Base-by-base conservation (phyloP, 371 early-diverging fungal genomes). In the Syncephalis fuscata region DNA sequence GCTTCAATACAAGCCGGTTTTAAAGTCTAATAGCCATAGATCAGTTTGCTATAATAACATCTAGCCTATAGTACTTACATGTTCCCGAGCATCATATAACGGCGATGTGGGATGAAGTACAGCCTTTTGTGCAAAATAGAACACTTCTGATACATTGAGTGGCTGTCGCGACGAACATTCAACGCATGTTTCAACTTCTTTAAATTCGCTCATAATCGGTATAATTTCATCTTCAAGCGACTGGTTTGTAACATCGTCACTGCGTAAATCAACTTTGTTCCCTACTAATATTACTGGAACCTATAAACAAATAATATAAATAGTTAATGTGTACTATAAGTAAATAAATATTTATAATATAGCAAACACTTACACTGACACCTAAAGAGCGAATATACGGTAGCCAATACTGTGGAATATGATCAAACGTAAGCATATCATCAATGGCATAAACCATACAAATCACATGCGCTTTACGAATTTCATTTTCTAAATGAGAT, bases 121-220 rank as follows among this genome's bases (percentile, higher is more conserved):
- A 1, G 95, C 94, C 62, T 93, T 92, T 69, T 92, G 93, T 1
- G 94, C 94, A 72, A 95, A 94, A 66, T 93, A 97, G 52, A 97
- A 97, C n/a, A 95, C 88, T 65, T 97, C 98, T 0, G 92, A 82
- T 2, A 94, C 90, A 55, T 94, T 95, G 43, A 92, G 63, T 22
- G 86, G 65, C 55, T 84, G 82, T 60, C 88, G 89, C n/a, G 94
- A 88, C 1, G 93, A 92, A 59, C 93, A 94, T 60, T 97, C 95
- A 24, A 95, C 85, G 60, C 94, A 91, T 0, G 93, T 92, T 61
- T 97, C 98, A n/a, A 97, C 91, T 65, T 94, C 95, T 71, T 89
- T 91, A 72, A 88, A 93, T 57, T 92, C 92, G 63, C 86, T 88
- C 97, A 96, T 96, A 17, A 96, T 80, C 2, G 93, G 92, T 49